Percentiles rank a stretch among this genome's conserved stretches.
phyloP scores from a whole-genome alignment of 176 grass and related monocot species.

The Avena sativa region DNA sequence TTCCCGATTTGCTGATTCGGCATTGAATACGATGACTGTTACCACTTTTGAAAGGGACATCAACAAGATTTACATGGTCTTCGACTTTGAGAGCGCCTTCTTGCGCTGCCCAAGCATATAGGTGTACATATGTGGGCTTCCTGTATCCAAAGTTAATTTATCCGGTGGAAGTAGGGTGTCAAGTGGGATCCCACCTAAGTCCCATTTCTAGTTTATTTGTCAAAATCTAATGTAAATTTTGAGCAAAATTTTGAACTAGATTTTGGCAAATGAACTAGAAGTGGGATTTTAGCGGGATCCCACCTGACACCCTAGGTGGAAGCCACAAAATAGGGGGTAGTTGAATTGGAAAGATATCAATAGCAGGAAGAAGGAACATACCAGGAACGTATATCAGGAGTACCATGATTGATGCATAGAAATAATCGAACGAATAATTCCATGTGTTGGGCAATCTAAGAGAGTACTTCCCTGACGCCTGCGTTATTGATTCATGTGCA shows the following conservation, averaged over 20 bases:
- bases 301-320: no score
- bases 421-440: conserved; percentile 59
- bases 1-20: neutral
- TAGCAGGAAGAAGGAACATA: neutral
- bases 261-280: no score
- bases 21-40: neutral
- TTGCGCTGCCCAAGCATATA: conserved; percentile 40
- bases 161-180: no score
- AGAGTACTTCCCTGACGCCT: conserved; percentile 39
- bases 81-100: conserved; percentile 23
- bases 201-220: no score
- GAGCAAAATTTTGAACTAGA: no score
- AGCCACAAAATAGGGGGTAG: neutral
- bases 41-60: neutral
- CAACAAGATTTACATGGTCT: neutral
- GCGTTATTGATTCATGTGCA: neutral
- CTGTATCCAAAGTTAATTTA: conserved; percentile 11
- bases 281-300: no score
- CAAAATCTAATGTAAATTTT: no score
- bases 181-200: no score
- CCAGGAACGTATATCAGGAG: conserved; percentile 53
- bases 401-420: conserved; percentile 43
- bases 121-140: conserved; percentile 24
- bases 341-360: neutral
- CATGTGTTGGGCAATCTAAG: conserved; percentile 46